These are phyloP conservation scores for Rhododendron griersonianum DNA, from an alignment of 148 eudicot genomes.

Conservation along the genomic window DNA sequence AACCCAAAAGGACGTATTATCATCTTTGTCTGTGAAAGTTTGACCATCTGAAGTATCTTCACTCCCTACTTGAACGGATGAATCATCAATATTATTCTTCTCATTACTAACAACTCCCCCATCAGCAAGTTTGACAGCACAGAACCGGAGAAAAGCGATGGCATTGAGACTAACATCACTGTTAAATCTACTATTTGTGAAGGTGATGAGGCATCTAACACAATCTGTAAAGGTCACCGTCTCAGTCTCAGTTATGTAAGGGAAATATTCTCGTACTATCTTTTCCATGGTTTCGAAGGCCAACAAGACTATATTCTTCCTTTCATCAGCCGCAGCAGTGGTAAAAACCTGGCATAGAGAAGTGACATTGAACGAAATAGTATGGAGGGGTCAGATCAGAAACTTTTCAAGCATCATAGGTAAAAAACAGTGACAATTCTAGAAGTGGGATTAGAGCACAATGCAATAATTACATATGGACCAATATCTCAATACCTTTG, in stretches of 20 bases:
- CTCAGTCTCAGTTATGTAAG: conserved; percentile 94
- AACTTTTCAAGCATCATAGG: conserved; percentile 10
- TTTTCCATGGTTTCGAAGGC: conserved; percentile 99
- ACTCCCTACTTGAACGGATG: conserved; percentile 27
- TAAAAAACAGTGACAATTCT: neutral
- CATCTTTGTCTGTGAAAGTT: conserved; percentile 50
- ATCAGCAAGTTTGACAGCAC: conserved; percentile 97
- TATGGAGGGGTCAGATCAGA: neutral
- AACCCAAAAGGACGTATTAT: conserved; percentile 71
- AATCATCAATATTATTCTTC: conserved; percentile 45
- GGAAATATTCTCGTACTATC: conserved; percentile 93
- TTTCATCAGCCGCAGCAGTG: conserved; percentile 96
- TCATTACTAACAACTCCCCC: conserved; percentile 75
- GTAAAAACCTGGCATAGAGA: conserved; percentile 71
- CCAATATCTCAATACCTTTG: conserved; percentile 1
- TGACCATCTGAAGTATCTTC: conserved; percentile 46
- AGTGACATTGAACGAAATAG: neutral
- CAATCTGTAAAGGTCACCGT: conserved; percentile 88
- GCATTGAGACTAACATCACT: conserved; percentile 99
- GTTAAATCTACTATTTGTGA: conserved; percentile 81
- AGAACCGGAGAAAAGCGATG: conserved; percentile 95
- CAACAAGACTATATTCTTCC: conserved; percentile 84
- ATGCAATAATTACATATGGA: neutral
- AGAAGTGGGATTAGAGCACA: neutral
- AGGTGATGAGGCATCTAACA: conserved; percentile 90